Evolutionary conservation across 176 grass and related monocot species (phyloP).

Genomic region (Cenchrus fungigraminus): DNA sequence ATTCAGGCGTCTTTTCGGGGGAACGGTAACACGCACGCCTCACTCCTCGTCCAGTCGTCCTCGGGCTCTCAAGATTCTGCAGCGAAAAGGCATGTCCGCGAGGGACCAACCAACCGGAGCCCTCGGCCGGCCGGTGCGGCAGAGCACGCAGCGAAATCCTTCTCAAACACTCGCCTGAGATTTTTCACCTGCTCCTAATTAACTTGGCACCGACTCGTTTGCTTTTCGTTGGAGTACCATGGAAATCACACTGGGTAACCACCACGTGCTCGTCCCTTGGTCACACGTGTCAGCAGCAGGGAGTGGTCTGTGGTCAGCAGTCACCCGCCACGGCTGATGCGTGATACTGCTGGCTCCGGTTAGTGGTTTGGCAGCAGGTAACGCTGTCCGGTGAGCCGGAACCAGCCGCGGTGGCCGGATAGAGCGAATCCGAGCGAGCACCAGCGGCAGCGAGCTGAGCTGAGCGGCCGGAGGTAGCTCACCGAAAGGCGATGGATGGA

Average conservation of each 20-base stretch:
- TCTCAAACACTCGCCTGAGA: background rate
- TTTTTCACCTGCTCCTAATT: background rate
- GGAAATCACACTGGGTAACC: background rate
- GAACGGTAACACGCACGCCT: too few species aligned
- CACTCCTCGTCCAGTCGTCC: background rate
- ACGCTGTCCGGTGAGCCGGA: background rate
- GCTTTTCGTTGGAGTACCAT: background rate
- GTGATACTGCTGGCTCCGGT: background rate
- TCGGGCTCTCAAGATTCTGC: background rate
- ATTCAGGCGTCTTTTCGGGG: background rate
- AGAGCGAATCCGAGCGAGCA: background rate
- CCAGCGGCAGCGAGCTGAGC: background rate
- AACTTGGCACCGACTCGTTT: background rate
- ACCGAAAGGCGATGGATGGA: background rate
- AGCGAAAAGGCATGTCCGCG: background rate
- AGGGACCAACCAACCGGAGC: background rate
- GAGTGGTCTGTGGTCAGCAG: background rate
- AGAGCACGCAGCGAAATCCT: conserved; percentile 27
- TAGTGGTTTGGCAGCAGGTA: background rate
- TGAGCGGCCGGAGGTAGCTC: background rate
- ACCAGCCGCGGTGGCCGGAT: background rate
- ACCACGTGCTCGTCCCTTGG: background rate
- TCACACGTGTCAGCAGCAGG: background rate
- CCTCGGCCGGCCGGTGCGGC: background rate
- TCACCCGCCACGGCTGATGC: background rate